Conservation (phyloP, 345 rosid species). For the Pelargonium nanum region DNA sequence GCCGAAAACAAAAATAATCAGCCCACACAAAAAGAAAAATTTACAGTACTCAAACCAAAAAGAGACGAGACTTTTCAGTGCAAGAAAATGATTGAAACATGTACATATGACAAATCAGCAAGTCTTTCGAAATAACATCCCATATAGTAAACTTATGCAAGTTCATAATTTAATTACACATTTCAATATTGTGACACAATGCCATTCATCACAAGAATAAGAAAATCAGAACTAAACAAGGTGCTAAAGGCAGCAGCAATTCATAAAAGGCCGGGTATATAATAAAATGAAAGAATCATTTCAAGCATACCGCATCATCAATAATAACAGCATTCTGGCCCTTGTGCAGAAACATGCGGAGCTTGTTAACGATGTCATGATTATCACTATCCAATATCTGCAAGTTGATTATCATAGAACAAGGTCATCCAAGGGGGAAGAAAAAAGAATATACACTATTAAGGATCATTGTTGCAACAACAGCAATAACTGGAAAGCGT, state of each 20-base stretch:
- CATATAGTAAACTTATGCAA: too few relatives aligned
- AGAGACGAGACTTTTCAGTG: background rate
- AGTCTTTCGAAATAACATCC: too few relatives aligned
- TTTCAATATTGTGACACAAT: too few relatives aligned
- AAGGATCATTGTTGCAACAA: background rate
- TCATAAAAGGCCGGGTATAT: background rate
- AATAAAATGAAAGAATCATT: conserved; percentile 1
- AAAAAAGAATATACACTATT: too few relatives aligned
- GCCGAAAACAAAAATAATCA: too few relatives aligned
- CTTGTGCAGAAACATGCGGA: conserved; percentile 20
- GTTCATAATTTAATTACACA: background rate
- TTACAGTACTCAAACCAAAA: background rate
- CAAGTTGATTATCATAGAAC: background rate
- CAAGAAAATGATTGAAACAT: too few relatives aligned
- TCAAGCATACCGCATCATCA: conserved; percentile 33
- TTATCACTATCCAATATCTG: background rate
- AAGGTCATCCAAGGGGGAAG: background rate
- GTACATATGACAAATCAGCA: too few relatives aligned
- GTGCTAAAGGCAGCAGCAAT: background rate
- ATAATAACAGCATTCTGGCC: conserved; percentile 28
- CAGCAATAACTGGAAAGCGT: background rate
- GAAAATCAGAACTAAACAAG: background rate
- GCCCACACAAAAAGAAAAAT: background rate
- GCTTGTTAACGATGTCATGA: conserved; percentile 19
- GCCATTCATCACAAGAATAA: too few relatives aligned